Percentiles rank a stretch among this genome's conserved stretches.
Evolutionary conservation across 108 stramenopile species (phyloP).

Genomic region (Skeletonema tropicum): DNA sequence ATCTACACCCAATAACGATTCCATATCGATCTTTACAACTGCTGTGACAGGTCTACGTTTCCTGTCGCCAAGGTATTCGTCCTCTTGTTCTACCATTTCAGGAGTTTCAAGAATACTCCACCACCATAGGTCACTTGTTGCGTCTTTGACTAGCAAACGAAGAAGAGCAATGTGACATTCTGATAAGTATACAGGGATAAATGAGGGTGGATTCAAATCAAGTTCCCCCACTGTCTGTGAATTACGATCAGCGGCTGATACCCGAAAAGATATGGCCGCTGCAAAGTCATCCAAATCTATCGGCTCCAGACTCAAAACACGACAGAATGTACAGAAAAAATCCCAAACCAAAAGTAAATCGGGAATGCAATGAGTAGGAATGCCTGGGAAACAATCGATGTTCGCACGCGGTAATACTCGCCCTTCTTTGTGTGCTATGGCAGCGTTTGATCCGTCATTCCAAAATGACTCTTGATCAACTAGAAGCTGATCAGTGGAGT

Average conservation of each 20-base stretch:
- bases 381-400: constrained; percentile 68
- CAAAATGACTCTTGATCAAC: constrained; percentile 47
- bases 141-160: constrained; percentile 71
- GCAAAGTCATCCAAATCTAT: constrained; percentile 84
- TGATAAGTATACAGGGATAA: constrained; percentile 75
- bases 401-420: constrained; percentile 48
- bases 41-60: constrained; percentile 51
- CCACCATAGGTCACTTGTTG: constrained; percentile 87
- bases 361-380: constrained; percentile 78
- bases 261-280: constrained; percentile 67
- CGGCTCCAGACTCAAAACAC: constrained; percentile 69
- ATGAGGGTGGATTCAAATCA: constrained; percentile 11
- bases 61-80: constrained; percentile 55
- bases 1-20: constrained; percentile 65
- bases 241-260: constrained; percentile 37
- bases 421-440: constrained; percentile 33
- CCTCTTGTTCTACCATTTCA: constrained; percentile 64
- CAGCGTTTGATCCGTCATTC: constrained; percentile 34
- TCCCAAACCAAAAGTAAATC: constrained; percentile 87
- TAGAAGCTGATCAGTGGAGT: constrained; percentile 51
- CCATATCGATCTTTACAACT: constrained; percentile 82
- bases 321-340: constrained; percentile 82
- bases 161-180: constrained; percentile 83
- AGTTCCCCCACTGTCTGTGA: constrained; percentile 21
- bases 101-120: constrained; percentile 86